Evolutionary conservation across 2,329 filamentous ascomycete genomes (phyloP), one percentile per base, ranked within the genome.

Genomic region (Didymella lethalis): DNA sequence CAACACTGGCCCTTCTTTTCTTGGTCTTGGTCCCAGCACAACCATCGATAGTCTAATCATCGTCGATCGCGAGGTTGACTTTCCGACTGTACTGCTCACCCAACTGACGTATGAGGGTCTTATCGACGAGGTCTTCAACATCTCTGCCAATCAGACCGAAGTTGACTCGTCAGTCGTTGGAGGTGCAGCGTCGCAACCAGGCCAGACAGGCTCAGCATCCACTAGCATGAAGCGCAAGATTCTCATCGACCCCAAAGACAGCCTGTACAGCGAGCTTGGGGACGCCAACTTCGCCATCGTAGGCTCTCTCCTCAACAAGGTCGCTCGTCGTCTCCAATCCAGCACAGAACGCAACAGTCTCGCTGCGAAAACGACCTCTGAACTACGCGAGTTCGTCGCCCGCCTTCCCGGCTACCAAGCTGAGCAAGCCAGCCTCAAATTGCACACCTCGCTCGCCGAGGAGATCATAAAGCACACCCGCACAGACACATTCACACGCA

Each of bases 41-140:
- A 89, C 88, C 7, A 91, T 93, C 47, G 95, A 99, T 76, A 96
- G 90, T 72, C 82, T 97, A 59, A 93, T 99, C 69, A 90, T 99
- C 61, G 93, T 99, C 54, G 95, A 99, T 77, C 90, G 95, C 48
- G 93, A 97, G 74, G 90, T 97, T 54, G 95, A 99, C 76, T 93
- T 95, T 70, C 92, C 94, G 16, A 97, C 95, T 0, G 90, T 91
- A 0, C 84, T 99, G 16, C 88, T 99, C 53, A 98, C 94, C 0
- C 95, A 99, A 75, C 82, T 99, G 62, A 99, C 95, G 1, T 99
- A 99, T 71, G 94, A 99, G 79, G 95, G 95, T 3, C 83, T 99
- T 26, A 90, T 99, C 53, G 96, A 99, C 72, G 95, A 99, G 75
- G 85, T 95, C 16, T 96, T 96, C 73, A 89, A 90, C 31, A 96